Percentiles rank a stretch among this genome's conserved stretches.
Conservation (phyloP, 73 alveolate genomes). For the Halteria grandinella region DNA sequence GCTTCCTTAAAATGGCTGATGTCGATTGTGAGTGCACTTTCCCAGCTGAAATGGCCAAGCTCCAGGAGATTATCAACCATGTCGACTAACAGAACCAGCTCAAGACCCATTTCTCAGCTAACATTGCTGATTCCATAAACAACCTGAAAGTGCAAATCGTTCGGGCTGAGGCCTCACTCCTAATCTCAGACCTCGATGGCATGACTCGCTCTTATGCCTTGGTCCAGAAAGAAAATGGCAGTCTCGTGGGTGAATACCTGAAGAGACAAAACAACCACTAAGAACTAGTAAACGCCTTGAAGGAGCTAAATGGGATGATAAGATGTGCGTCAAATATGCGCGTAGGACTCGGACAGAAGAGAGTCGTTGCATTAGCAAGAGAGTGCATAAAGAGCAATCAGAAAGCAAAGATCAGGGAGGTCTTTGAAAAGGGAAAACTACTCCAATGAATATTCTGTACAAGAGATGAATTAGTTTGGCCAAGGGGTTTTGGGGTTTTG, state of each 20-base stretch:
- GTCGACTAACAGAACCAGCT: slow-evolving; percentile 74
- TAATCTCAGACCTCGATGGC: slow-evolving; percentile 69
- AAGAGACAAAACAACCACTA: slow-evolving; percentile 72
- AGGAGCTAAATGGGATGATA: slow-evolving; percentile 64
- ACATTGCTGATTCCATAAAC: slow-evolving; percentile 84
- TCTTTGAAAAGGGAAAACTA: too few relatives aligned
- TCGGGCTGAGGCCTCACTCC: slow-evolving; percentile 86
- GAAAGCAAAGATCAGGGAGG: too few relatives aligned
- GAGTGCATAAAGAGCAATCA: slow-evolving; percentile 41
- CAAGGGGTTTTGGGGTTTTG: too few relatives aligned
- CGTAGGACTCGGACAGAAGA: slow-evolving; percentile 54
- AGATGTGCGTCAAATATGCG: slow-evolving; percentile 70
- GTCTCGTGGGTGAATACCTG: slow-evolving; percentile 66
- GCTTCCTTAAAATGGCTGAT: slow-evolving; percentile 70
- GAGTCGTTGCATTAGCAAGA: slow-evolving; percentile 71
- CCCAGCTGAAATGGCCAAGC: slow-evolving; percentile 67
- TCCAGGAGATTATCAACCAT: slow-evolving; percentile 49
- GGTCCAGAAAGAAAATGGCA: slow-evolving; percentile 69
- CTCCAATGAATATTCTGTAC: too few relatives aligned
- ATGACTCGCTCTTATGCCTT: slow-evolving; percentile 55
- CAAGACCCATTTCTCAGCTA: slow-evolving; percentile 85
- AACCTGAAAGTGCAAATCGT: slow-evolving; percentile 84
- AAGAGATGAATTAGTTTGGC: too few relatives aligned
- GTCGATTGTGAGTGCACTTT: slow-evolving; percentile 62
- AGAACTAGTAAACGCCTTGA: slow-evolving; percentile 53